Conservation (phyloP, 1,284 basidiomycete species). For the Ustilago xerochloae region DNA sequence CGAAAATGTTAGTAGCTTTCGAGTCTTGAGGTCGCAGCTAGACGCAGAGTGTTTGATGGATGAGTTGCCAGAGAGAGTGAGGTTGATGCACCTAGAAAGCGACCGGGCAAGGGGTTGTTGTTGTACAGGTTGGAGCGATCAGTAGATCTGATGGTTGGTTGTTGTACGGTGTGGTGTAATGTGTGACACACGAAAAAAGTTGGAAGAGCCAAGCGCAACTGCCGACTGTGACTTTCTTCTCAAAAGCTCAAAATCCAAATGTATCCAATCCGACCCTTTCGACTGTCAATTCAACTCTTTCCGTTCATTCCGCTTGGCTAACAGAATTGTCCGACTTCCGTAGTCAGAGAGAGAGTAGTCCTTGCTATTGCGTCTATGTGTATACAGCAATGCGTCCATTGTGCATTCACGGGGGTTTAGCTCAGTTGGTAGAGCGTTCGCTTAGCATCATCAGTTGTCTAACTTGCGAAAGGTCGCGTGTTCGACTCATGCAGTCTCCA, state of each 20-base stretch:
- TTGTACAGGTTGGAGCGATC: slow-evolving; percentile 1
- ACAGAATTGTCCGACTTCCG: slow-evolving; percentile 22
- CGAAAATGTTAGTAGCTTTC: too few species aligned
- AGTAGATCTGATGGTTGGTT: not conserved
- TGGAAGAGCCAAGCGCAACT: not conserved
- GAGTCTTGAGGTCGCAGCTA: too few species aligned
- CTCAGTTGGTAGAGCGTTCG: slow-evolving; percentile 59
- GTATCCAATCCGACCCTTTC: slow-evolving; percentile 7
- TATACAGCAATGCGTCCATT: not conserved
- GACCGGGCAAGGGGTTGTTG: too few species aligned
- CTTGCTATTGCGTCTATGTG: not conserved
- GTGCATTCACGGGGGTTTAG: slow-evolving; percentile 35
- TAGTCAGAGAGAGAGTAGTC: too few species aligned
- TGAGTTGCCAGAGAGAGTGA: too few species aligned
- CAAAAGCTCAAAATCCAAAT: not conserved
- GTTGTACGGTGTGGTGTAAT: not conserved
- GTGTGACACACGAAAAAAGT: not conserved
- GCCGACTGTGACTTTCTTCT: slow-evolving; percentile 16
- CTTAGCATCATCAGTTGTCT: slow-evolving; percentile 47
- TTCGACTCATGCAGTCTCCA: slow-evolving; percentile 60
- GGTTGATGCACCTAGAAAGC: too few species aligned
- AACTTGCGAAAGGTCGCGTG: slow-evolving; percentile 55
- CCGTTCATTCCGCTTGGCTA: not conserved
- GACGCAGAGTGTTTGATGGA: too few species aligned
- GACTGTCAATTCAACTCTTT: too few species aligned